Evolutionary conservation across 441 rosid species (phyloP), one percentile per base, ranked within the genome.

Genomic region (Populus trichocarpa): DNA sequence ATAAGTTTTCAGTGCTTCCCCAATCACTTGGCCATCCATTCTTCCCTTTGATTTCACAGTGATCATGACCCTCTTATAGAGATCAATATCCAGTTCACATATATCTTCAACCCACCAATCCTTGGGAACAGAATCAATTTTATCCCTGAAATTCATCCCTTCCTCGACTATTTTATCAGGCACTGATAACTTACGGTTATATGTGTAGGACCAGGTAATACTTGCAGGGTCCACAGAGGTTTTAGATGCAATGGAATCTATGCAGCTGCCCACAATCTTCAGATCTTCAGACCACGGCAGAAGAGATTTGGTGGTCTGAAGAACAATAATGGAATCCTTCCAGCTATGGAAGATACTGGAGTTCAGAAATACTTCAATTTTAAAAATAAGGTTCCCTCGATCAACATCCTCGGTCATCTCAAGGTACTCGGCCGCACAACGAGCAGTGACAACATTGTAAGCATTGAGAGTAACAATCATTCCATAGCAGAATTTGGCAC

Each of bases 31-130:
- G 42, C 88, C 83, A 59, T 89, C 93, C 93, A 94, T 93, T 80
- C 93, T 89, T 71, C 96, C 98, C 82, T 94, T 96, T 0, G 93
- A 90, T 76, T 87, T 96, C 69, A 93, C 90, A 78, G 86, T 80
- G 70, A 81, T 50, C 80, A 96, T 89, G n/a, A 94, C 92, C 79
- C 86, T 83, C 85, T 94, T 89, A 78, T 89, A 96, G 74, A 90
- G 86, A 85, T 90, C 92, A 72, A 94, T 85, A 71, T 94, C 97
- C 8, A 96, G 88, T 81, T 93, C 99, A 69, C 94, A 92, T 20
- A 91, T 77, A 87, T 94, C 99, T 90, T 96, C 99, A 4, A 93
- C 96, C 99, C 99, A 96, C 99, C 98, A 96, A 85, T 96, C 99
- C 78, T 84, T 88, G 0, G 99, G 98, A 77, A 96, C 89, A 76